Evolutionary conservation across 2,329 filamentous ascomycete genomes (phyloP).

Genomic region (Stachybotrys echinatus): DNA sequence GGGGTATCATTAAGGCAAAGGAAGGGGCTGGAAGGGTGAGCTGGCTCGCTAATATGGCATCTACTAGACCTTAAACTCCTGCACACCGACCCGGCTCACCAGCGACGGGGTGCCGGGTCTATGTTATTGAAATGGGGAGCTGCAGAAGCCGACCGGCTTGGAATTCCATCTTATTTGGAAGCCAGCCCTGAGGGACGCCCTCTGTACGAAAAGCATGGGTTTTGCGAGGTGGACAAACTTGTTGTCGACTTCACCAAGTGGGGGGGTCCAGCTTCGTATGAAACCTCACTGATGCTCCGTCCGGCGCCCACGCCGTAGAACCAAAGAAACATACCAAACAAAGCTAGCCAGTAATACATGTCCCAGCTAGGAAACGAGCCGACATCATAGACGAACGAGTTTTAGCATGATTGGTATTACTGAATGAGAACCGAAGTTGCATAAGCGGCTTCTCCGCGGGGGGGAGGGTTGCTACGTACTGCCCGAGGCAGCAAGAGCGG

Average conservation of each 20-base stretch:
- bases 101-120: slow-evolving; percentile 26
- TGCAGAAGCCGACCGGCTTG: slow-evolving; percentile 28
- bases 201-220: slow-evolving; percentile 30
- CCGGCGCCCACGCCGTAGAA: background rate
- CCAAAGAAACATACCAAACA: no score
- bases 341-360: background rate
- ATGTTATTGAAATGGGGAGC: slow-evolving; percentile 27
- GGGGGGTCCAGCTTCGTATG: slow-evolving; percentile 16
- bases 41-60: background rate
- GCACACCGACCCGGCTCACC: slow-evolving; percentile 30
- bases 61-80: slow-evolving; percentile 29
- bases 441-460: no score
- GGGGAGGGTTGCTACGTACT: no score
- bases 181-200: slow-evolving; percentile 22
- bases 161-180: slow-evolving; percentile 30
- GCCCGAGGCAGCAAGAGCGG: no score
- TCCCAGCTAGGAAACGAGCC: background rate
- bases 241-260: slow-evolving; percentile 20
- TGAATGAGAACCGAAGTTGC: no score
- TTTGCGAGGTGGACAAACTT: slow-evolving; percentile 20
- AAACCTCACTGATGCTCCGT: slow-evolving; percentile 18
- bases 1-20: no score
- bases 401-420: no score
- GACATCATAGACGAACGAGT: no score
- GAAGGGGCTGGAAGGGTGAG: no score